A percentile compares a stretch with the other conserved stretches of the same genome.
Evolutionary conservation across 768 basidiomycete species (phyloP).

Genomic region (Pleurotus ostreatus): DNA sequence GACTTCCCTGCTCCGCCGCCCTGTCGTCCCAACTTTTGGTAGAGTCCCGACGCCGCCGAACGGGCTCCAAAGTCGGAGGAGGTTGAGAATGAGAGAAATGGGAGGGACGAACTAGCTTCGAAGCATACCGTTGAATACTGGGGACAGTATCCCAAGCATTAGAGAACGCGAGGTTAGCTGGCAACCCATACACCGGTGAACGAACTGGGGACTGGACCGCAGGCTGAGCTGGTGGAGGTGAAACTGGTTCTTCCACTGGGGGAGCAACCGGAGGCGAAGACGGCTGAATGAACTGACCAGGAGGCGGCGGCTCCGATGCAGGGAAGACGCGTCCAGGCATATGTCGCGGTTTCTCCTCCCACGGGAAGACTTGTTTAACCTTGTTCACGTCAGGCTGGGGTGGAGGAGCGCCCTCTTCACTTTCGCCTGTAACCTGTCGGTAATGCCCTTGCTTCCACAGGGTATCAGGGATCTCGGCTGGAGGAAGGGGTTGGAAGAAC

Average conservation of each 20-base stretch:
- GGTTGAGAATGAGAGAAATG: conserved; percentile 29
- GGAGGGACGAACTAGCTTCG: conserved; percentile 50
- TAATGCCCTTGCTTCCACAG: conserved; percentile 75
- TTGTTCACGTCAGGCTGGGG: conserved; percentile 68
- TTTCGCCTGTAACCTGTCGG: conserved; percentile 53
- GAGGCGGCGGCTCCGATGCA: conserved; percentile 50
- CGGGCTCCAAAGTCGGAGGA: conserved; percentile 48
- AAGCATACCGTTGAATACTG: conserved; percentile 74
- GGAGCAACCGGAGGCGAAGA: conserved; percentile 32
- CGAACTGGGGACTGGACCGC: conserved; percentile 23
- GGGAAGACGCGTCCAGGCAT: conserved; percentile 74
- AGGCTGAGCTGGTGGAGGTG: conserved; percentile 13
- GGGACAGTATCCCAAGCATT: conserved; percentile 88
- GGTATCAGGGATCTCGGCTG: conserved; percentile 60
- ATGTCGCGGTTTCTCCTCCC: conserved; percentile 77
- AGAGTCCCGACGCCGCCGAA: conserved; percentile 29
- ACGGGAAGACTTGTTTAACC: conserved; percentile 86
- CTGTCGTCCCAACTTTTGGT: conserved; percentile 47
- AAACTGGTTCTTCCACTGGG: conserved; percentile 26
- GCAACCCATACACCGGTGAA: conserved; percentile 49
- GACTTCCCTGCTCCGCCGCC: conserved; percentile 59
- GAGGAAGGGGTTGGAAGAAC: conserved; percentile 60
- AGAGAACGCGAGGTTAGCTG: conserved; percentile 56
- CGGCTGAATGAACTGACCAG: conserved; percentile 37
- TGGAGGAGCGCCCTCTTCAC: conserved; percentile 29